Percentiles rank a stretch among this genome's conserved stretches.
phyloP scores from a whole-genome alignment of 768 basidiomycete species.

The Grammothele lineata region DNA sequence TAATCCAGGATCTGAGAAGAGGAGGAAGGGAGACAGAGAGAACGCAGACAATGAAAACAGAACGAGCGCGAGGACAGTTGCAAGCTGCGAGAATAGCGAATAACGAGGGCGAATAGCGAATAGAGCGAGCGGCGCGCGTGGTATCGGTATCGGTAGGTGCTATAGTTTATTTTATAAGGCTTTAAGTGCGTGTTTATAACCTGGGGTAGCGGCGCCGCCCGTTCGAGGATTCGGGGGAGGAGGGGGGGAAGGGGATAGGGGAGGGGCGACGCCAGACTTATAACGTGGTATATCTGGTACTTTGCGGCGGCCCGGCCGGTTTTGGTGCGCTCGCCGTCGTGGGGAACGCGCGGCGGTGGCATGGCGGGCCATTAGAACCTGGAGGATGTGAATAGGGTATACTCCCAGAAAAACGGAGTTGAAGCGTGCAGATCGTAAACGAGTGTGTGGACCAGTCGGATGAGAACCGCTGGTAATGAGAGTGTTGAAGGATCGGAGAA shows the following conservation, averaged over 20 bases:
- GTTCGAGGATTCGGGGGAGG: no score
- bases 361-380: constrained; percentile 4
- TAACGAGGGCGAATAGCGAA: no score
- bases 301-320: not conserved
- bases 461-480: not conserved
- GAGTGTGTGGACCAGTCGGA: constrained; percentile 1
- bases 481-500: not conserved
- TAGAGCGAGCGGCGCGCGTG: no score
- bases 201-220: no score
- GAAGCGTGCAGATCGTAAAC: constrained; percentile 5
- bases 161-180: not conserved
- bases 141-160: no score
- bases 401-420: constrained; percentile 1
- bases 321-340: no score
- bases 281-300: no score
- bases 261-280: no score
- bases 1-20: no score
- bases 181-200: not conserved
- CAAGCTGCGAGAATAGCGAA: not conserved
- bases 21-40: no score
- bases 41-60: no score
- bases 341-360: not conserved
- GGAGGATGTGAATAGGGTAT: constrained; percentile 1
- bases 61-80: not conserved
- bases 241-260: not conserved